Conservation (phyloP, 2,329 filamentous ascomycete species). For the Phyllosticta citrichinensis region DNA sequence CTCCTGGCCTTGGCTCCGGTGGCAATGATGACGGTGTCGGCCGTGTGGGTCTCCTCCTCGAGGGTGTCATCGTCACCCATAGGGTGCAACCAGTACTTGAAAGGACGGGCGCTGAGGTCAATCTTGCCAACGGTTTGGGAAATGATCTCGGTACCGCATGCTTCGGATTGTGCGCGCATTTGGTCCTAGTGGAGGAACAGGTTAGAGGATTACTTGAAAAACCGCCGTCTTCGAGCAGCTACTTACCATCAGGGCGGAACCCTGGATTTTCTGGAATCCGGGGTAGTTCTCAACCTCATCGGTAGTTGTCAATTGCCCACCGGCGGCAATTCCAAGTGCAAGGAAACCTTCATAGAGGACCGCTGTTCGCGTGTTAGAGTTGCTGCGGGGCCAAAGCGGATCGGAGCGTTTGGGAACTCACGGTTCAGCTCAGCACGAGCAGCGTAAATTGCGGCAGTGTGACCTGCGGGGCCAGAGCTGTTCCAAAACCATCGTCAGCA, state of each 20-base stretch:
- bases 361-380: slow-evolving; percentile 38
- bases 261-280: slow-evolving; percentile 85
- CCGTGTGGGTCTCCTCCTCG: slow-evolving; percentile 65
- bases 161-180: slow-evolving; percentile 85
- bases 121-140: slow-evolving; percentile 86
- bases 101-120: slow-evolving; percentile 72
- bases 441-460: slow-evolving; percentile 95
- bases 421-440: slow-evolving; percentile 87
- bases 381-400: not conserved
- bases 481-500: slow-evolving; percentile 41
- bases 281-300: slow-evolving; percentile 99
- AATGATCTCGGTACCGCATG: slow-evolving; percentile 87
- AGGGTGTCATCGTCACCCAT: slow-evolving; percentile 72
- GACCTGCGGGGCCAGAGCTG: slow-evolving; percentile 92
- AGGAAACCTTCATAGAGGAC: slow-evolving; percentile 97
- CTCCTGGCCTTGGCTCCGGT: slow-evolving; percentile 88
- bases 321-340: slow-evolving; percentile 90
- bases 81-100: slow-evolving; percentile 66
- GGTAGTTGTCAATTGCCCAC: slow-evolving; percentile 94
- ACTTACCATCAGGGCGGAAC: slow-evolving; percentile 70
- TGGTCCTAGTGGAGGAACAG: slow-evolving; percentile 46
- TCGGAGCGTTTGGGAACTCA: slow-evolving; percentile 30
- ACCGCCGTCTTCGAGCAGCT: not conserved
- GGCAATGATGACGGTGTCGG: slow-evolving; percentile 86
- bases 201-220: slow-evolving; percentile 12